Evolutionary conservation across 345 rosid genomes (phyloP), one percentile per base, ranked within the genome.

Genomic region (Carallia brachiata): DNA sequence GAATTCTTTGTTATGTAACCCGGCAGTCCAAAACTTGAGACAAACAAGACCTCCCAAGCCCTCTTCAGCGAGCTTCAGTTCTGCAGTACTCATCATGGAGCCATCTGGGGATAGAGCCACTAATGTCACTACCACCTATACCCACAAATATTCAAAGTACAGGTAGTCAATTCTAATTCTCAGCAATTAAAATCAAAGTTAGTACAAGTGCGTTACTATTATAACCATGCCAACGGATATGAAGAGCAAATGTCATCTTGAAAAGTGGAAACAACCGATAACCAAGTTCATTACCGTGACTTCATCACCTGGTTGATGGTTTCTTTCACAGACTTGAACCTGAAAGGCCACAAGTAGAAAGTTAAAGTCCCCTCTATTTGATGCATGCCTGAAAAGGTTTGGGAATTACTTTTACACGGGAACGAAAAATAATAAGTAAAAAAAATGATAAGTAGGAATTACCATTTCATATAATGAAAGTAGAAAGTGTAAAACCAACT

Each of bases 301-400:
- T 61, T 84, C 97, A 82, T 92, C 97, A 56, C 87, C 92, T 16
- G 99, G 98, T 71, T 95, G 99, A 81, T 95, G 92, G 78, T 88
- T 95, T 87, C 98, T 90, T 80, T 92, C 99, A 81, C 95, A 91
- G 66, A 94, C 95, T 86, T 87, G 93, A 79, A 91, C 91, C 98
- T 94, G 85, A 30, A 58, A 23, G 44, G 31, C 16, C 10, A 44
- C 3, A 44, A 44, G 17, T 44, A 44, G 50, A 44, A 44, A 12
- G 50, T 44, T 44, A 44, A 44, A 12, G 4, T 44, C 16, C 50
- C 50, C 17, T 44, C 10, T 12, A 10, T 12, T 44, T 44, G 50
- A 44, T 44, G 50, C 16, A 44, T 16, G 3, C 17, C 17, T 10
- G 17, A 44, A 44, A 40, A 44, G 50, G 50, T 12, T 44, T 1